Percentiles rank a stretch among this genome's conserved stretches.
phyloP scores from a whole-genome alignment of 2,329 filamentous ascomycete genomes.

The Arthrobotrys conoides region DNA sequence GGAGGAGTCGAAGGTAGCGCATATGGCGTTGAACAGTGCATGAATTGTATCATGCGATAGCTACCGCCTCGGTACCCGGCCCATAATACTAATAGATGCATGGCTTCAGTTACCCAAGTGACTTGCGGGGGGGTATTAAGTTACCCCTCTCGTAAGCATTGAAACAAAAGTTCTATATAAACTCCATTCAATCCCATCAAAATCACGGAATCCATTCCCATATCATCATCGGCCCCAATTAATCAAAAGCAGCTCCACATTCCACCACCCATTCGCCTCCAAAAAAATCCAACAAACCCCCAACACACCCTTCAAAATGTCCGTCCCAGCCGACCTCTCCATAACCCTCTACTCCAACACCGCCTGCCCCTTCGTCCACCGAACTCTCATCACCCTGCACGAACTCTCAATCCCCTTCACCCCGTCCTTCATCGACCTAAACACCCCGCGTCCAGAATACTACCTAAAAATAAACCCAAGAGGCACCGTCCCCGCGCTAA shows the following conservation, averaged over 20 bases:
- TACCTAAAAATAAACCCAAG: slow-evolving; percentile 82
- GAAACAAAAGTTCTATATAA: slow-evolving; percentile 1
- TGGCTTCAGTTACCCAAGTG: too few species aligned
- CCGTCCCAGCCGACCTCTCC: slow-evolving; percentile 30
- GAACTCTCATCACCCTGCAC: slow-evolving; percentile 79
- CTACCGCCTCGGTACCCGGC: neutral
- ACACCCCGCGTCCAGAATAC: slow-evolving; percentile 77
- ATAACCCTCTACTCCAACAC: slow-evolving; percentile 75
- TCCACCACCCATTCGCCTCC: neutral
- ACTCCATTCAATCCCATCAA: neutral
- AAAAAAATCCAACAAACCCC: slow-evolving; percentile 27
- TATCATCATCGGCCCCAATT: too few species aligned
- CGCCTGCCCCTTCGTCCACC: slow-evolving; percentile 80
- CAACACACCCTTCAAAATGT: neutral
- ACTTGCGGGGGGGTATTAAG: neutral
- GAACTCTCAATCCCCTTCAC: slow-evolving; percentile 78
- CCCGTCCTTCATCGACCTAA: slow-evolving; percentile 80
- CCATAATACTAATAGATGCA: too few species aligned
- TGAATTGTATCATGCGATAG: slow-evolving; percentile 37
- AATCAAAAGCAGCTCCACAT: too few species aligned
- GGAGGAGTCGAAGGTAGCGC: slow-evolving; percentile 10
- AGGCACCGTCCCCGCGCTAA: slow-evolving; percentile 65
- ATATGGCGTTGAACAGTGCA: slow-evolving; percentile 24
- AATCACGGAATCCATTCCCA: too few species aligned
- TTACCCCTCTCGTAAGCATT: neutral